A percentile compares a stretch with the other conserved stretches of the same genome.
Conservation (phyloP, 1,284 basidiomycete species). For the Ganoderma leucocontextum region DNA sequence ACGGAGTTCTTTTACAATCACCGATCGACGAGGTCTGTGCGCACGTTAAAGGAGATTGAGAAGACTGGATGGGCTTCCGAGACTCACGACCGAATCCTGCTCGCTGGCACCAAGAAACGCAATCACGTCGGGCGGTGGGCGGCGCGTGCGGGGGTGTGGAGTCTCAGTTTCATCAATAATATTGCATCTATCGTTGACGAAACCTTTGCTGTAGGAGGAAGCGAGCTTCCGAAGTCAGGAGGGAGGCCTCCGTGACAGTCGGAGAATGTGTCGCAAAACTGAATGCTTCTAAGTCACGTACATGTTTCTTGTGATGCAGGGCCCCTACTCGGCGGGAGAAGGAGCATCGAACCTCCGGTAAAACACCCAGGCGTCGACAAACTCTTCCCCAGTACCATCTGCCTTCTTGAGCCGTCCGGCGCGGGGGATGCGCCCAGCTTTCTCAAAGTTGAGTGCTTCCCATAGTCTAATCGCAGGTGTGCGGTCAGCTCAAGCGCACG, state of each 20-base stretch:
- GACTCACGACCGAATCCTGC: background rate
- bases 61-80: background rate
- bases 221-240: background rate
- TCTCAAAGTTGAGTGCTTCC: slow-evolving; percentile 86
- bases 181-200: background rate
- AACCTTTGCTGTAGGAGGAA: background rate
- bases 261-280: background rate
- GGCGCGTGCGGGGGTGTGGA: background rate
- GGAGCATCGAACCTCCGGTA: slow-evolving; percentile 76
- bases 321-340: slow-evolving; percentile 10
- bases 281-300: slow-evolving; percentile 4
- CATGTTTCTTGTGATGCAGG: slow-evolving; percentile 1
- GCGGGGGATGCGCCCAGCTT: slow-evolving; percentile 85
- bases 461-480: slow-evolving; percentile 65
- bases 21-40: background rate
- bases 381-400: slow-evolving; percentile 81
- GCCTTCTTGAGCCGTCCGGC: slow-evolving; percentile 80
- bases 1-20: background rate
- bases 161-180: background rate
- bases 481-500: background rate
- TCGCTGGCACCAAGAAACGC: background rate
- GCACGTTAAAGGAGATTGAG: background rate
- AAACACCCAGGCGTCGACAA: slow-evolving; percentile 88
- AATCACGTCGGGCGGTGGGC: slow-evolving; percentile 2
- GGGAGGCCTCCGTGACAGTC: background rate